A percentile compares a stretch with the other conserved stretches of the same genome.
Evolutionary conservation across 768 basidiomycete species (phyloP).

Genomic region (Trametes gibbosa): DNA sequence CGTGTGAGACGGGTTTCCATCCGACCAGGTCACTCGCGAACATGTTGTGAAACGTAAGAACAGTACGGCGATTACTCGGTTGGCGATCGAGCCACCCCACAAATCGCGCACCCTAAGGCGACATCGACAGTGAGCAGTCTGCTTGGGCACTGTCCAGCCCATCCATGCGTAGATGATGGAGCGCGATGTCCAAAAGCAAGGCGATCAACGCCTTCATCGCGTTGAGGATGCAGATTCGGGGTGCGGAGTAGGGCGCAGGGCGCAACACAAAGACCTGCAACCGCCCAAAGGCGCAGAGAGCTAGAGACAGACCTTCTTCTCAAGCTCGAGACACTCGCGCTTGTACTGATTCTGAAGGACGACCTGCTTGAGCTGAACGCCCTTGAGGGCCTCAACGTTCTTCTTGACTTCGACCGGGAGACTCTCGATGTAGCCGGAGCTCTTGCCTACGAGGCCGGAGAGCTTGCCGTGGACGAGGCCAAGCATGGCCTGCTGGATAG

Average conservation of each 20-base stretch:
- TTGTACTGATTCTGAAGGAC: slow-evolving; percentile 94
- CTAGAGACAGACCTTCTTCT: slow-evolving; percentile 74
- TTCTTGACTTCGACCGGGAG: slow-evolving; percentile 79
- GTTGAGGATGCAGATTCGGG: background rate
- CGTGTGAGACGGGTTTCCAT: too few relatives aligned
- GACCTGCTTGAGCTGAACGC: slow-evolving; percentile 88
- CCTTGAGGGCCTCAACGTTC: slow-evolving; percentile 89
- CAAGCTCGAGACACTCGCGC: slow-evolving; percentile 89
- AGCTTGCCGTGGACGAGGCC: slow-evolving; percentile 89
- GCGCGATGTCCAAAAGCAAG: background rate
- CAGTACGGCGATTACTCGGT: too few relatives aligned
- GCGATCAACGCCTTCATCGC: background rate
- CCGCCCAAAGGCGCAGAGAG: background rate
- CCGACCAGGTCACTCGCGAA: too few relatives aligned
- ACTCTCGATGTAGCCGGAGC: slow-evolving; percentile 92
- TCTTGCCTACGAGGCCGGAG: slow-evolving; percentile 79
- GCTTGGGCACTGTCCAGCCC: background rate
- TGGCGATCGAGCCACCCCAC: background rate
- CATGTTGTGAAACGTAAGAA: too few relatives aligned
- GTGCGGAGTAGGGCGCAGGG: background rate
- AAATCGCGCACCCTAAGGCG: background rate
- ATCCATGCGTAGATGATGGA: background rate
- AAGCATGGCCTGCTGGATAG: slow-evolving; percentile 65
- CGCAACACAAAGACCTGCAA: background rate
- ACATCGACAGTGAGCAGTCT: background rate